Base-by-base conservation (phyloP, 192 early-diverging fungal species). In the Physocladia obscura region DNA sequence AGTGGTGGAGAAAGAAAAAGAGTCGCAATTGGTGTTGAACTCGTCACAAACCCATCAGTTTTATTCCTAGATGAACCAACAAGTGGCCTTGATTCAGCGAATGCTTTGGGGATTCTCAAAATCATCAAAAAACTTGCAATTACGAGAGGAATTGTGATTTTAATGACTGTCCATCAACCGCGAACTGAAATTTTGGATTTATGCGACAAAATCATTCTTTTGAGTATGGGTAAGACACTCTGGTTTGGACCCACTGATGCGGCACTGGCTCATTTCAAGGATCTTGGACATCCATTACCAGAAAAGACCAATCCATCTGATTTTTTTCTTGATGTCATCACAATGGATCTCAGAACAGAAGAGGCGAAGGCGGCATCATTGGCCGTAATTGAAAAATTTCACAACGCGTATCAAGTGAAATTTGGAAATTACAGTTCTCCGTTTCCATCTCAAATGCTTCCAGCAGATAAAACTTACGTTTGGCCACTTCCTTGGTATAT, bases 131-230 rank as follows among this genome's bases (percentile, higher is more conserved):
- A 82, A 47, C 69, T 89, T 34, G 82, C 87, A 19, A 59, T 69
- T 6, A 75, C 80, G 27, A 77, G 79, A 30, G 75, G 82, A 51
- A 82, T 79, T 5, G 85, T 89, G 4, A 87, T 92, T 2, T 69
- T 93, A 24, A 86, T 90, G 78, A 90, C 91, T 2, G 89, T 94
- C 63, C 93, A 94, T 67, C 92, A 93, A 75, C 93, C 93, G 30
- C 30, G 65, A 4, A 68, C 65, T 2, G 88, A 91, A 51, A 87
- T 91, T 50, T 88, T 93, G 75, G 81, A 85, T 31, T 82, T 89
- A 4, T 92, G 92, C 72, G 89, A 93, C 77, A 87, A 88, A 60
- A 86, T 93, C 13, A 86, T 93, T 26, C 73, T 93, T 38, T 72
- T 91, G 35, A 81, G 84, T 51, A 80, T 81, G 24, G 91, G 91